Percentiles rank a stretch among this genome's conserved stretches.
Evolutionary conservation across 192 early-diverging fungal species (phyloP).

Genomic region (Endogone sp.): DNA sequence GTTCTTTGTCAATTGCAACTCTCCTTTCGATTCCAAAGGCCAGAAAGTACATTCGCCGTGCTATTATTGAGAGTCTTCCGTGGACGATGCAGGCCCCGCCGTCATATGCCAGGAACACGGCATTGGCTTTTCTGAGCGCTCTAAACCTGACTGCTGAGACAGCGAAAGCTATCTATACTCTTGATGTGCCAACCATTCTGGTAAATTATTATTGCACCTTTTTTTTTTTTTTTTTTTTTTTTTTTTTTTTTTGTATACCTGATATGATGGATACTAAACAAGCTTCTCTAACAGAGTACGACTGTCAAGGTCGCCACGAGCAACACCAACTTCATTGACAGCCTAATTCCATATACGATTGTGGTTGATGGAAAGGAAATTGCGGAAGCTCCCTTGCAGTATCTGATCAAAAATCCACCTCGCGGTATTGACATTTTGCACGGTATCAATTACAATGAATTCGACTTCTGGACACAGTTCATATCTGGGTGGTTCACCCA

Average conservation of each 20-base stretch:
- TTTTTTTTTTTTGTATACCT: too few species aligned
- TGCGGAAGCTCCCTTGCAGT: background rate
- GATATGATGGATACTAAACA: too few species aligned
- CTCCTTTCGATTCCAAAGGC: background rate
- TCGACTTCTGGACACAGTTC: conserved; percentile 15
- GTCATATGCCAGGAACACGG: background rate
- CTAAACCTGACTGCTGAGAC: background rate
- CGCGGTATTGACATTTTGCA: conserved; percentile 10
- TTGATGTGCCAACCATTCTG: background rate
- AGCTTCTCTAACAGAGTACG: background rate
- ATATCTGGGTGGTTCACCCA: conserved; percentile 2
- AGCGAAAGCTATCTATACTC: background rate
- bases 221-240: too few species aligned
- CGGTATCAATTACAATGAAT: conserved; percentile 18
- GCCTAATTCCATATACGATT: conserved; percentile 10
- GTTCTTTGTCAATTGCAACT: conserved; percentile 18
- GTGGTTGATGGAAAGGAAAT: background rate
- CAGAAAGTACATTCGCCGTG: background rate
- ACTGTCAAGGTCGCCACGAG: conserved; percentile 1
- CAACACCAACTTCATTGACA: conserved; percentile 21
- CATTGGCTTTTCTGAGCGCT: background rate
- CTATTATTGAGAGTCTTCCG: background rate
- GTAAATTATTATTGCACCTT: too few species aligned
- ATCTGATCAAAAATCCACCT: background rate
- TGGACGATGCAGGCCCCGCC: background rate